A percentile compares a stretch with the other conserved stretches of the same genome.
These are phyloP conservation scores for Bremia lactucae DNA, from an alignment of 352 stramenopile species.

Conservation along the genomic window DNA sequence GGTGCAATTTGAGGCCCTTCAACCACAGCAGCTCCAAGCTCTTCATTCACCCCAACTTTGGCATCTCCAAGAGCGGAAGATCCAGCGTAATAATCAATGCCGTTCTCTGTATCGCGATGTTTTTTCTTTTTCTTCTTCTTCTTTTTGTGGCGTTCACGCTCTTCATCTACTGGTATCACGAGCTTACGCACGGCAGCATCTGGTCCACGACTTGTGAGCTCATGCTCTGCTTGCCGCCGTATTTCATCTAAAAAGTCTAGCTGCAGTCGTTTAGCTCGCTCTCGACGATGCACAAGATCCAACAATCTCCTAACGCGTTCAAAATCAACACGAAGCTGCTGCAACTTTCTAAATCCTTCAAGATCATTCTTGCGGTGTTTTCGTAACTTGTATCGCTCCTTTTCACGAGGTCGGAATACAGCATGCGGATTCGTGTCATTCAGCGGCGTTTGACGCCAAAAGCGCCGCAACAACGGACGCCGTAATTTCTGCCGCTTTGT, in stretches of 20 bases:
- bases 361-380: slow-evolving; percentile 96
- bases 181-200: slow-evolving; percentile 37
- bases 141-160: slow-evolving; percentile 39
- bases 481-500: slow-evolving; percentile 87
- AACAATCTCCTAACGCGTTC: slow-evolving; percentile 78
- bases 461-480: slow-evolving; percentile 90
- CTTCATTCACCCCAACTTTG: slow-evolving; percentile 7
- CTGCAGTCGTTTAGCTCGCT: slow-evolving; percentile 75
- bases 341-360: slow-evolving; percentile 90
- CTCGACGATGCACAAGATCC: slow-evolving; percentile 76
- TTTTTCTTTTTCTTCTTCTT: slow-evolving; percentile 72
- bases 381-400: slow-evolving; percentile 94
- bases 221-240: slow-evolving; percentile 47
- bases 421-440: slow-evolving; percentile 97
- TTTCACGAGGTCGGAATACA: slow-evolving; percentile 96
- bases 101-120: slow-evolving; percentile 37
- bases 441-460: slow-evolving; percentile 91
- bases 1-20: slow-evolving; percentile 28
- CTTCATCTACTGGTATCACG: slow-evolving; percentile 41
- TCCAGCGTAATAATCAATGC: too few relatives aligned
- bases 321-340: slow-evolving; percentile 90
- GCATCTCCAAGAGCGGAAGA: slow-evolving; percentile 8
- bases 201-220: slow-evolving; percentile 33
- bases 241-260: slow-evolving; percentile 78
- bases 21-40: slow-evolving; percentile 5